These are phyloP conservation scores for Trebouxia sp. DNA, from an alignment of 139 green algal species.

Conservation along the genomic window DNA sequence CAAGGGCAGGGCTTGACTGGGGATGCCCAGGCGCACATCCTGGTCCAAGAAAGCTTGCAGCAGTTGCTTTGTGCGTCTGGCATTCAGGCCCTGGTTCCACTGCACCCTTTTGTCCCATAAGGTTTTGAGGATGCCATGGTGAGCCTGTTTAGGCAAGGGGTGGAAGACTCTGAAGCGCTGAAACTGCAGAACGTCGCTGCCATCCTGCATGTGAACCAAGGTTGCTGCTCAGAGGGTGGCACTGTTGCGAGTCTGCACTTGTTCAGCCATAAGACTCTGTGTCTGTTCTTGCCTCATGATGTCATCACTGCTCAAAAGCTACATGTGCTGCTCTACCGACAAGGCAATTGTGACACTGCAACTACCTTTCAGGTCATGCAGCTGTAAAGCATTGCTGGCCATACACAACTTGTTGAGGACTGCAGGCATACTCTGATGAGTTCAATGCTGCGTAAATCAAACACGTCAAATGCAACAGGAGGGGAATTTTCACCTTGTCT, in stretches of 20 bases:
- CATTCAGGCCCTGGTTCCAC: slow-evolving; percentile 26
- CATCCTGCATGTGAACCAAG: background rate
- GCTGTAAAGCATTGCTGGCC: too few relatives aligned
- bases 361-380: too few relatives aligned
- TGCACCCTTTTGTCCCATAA: slow-evolving; percentile 26
- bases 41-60: slow-evolving; percentile 21
- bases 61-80: slow-evolving; percentile 16
- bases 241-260: too few relatives aligned
- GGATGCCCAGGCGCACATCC: slow-evolving; percentile 8
- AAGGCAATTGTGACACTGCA: too few relatives aligned
- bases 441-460: too few relatives aligned
- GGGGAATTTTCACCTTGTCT: background rate
- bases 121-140: slow-evolving; percentile 23
- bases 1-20: slow-evolving; percentile 18
- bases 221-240: background rate
- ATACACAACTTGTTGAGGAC: too few relatives aligned
- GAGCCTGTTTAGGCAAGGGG: slow-evolving; percentile 22
- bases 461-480: too few relatives aligned
- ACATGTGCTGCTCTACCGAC: too few relatives aligned
- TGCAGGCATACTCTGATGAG: too few relatives aligned
- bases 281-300: too few relatives aligned
- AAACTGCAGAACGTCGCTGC: slow-evolving; percentile 23
- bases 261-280: too few relatives aligned
- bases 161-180: slow-evolving; percentile 27
- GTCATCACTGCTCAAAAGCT: too few relatives aligned